These are phyloP conservation scores for Cucumis hystrix DNA, from an alignment of 306 rosid genomes.

Conservation along the genomic window DNA sequence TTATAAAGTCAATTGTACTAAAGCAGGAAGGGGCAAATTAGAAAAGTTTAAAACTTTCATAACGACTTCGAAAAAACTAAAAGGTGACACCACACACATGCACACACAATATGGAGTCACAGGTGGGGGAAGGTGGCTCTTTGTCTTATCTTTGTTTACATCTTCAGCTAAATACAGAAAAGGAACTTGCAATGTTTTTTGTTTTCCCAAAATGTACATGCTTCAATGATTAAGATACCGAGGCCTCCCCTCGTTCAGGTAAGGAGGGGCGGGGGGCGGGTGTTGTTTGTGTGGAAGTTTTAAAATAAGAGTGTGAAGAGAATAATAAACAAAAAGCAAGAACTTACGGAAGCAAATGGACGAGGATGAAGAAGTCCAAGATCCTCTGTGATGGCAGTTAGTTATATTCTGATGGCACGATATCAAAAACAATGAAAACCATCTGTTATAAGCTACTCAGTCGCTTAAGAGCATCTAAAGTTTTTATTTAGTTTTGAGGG, in stretches of 20 bases:
- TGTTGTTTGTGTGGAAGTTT: background rate
- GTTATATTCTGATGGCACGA: background rate
- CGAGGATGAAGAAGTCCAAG: background rate
- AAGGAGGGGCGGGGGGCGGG: too few species aligned
- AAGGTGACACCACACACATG: background rate
- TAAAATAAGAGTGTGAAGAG: background rate
- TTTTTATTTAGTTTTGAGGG: conserved; percentile 11
- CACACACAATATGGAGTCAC: background rate
- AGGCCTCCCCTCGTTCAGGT: background rate
- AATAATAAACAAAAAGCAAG: background rate
- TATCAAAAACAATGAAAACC: background rate
- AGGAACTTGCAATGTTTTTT: background rate
- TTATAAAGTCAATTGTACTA: background rate
- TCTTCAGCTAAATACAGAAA: background rate
- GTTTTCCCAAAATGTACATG: background rate
- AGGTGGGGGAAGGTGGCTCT: background rate
- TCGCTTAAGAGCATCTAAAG: conserved; percentile 7
- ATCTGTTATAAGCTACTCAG: conserved; percentile 23
- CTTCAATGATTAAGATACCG: background rate
- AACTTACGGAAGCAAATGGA: background rate
- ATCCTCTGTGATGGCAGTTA: background rate
- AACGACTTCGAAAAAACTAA: background rate
- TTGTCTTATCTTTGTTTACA: background rate
- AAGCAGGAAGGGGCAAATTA: background rate
- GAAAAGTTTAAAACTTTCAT: background rate